phyloP scores from a whole-genome alignment of 371 early-diverging fungal genomes.

The Apophysomyces ossiformis region DNA sequence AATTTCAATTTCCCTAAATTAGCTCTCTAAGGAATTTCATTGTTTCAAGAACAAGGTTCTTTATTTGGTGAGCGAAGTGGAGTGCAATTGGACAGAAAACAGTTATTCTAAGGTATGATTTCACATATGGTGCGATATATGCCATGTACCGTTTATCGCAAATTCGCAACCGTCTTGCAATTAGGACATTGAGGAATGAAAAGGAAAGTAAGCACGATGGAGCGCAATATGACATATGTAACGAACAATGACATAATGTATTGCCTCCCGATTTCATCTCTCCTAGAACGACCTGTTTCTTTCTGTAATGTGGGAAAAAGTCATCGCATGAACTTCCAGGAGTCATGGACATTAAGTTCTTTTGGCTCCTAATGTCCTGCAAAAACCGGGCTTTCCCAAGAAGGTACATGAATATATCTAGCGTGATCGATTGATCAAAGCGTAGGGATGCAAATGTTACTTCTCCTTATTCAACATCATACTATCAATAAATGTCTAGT shows the following conservation, averaged over 20 bases:
- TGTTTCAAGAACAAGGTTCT: no score
- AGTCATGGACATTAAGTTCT: neutral
- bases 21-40: no score
- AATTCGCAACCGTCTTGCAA: neutral
- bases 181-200: neutral
- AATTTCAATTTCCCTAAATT: no score
- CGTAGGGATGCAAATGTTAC: neutral
- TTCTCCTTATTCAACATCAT: neutral
- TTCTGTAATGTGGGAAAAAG: neutral
- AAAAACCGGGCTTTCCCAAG: neutral
- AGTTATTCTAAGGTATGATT: no score
- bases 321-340: neutral
- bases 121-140: no score
- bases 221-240: neutral
- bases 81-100: no score
- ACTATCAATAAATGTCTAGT: no score
- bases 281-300: neutral
- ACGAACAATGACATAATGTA: neutral
- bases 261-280: neutral
- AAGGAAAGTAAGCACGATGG: conserved; percentile 5
- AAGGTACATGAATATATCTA: neutral
- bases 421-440: conserved; percentile 1
- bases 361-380: neutral
- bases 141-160: no score
- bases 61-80: no score